phyloP scores from a whole-genome alignment of 257 asterid species.

The Lantana camara region DNA sequence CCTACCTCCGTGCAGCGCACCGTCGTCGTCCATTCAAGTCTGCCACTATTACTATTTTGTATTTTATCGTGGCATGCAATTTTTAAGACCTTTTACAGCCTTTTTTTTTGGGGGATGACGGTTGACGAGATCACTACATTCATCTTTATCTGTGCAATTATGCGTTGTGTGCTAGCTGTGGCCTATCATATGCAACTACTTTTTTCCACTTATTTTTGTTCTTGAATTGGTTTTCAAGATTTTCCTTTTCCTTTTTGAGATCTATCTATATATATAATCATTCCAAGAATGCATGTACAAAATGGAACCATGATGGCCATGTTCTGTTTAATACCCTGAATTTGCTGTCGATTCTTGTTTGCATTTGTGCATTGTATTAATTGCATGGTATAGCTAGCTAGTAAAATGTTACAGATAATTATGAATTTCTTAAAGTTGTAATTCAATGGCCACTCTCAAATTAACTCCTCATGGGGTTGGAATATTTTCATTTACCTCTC shows the following conservation, averaged over 20 bases:
- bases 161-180: too few species aligned
- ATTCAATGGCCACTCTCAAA: too few species aligned
- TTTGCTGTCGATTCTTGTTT: not conserved
- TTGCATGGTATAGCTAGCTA: too few species aligned
- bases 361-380: constrained; percentile 16
- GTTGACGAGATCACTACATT: too few species aligned
- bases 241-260: too few species aligned
- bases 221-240: too few species aligned
- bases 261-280: not conserved
- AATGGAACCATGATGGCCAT: constrained; percentile 6
- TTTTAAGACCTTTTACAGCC: not conserved
- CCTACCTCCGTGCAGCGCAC: constrained; percentile 44
- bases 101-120: not conserved
- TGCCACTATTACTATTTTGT: not conserved
- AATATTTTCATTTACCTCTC: too few species aligned
- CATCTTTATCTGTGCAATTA: not conserved
- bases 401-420: too few species aligned
- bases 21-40: constrained; percentile 33
- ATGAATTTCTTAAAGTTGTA: too few species aligned
- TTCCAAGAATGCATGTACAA: not conserved
- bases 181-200: too few species aligned
- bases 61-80: not conserved
- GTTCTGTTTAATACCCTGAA: not conserved
- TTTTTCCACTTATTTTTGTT: too few species aligned
- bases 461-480: too few species aligned